Evolutionary conservation across 139 green algal species (phyloP).

Genomic region (Micractinium conductrix): DNA sequence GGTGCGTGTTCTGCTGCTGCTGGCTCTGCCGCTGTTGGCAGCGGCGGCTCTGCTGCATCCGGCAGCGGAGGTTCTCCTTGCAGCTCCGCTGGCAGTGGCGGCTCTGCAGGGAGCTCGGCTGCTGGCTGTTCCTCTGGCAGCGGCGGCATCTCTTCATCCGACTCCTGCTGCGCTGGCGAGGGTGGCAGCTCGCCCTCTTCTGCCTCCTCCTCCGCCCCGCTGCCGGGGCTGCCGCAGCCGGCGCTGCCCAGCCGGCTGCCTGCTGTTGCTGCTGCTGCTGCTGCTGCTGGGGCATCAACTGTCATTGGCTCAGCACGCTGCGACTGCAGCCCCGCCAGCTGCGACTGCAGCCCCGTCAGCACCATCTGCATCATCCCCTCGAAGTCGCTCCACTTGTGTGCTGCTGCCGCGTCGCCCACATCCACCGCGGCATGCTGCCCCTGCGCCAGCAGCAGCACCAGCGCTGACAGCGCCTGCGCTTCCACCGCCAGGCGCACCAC

Average conservation of each 20-base stretch:
- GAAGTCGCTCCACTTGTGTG: slow-evolving; percentile 44
- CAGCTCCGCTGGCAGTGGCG: not conserved
- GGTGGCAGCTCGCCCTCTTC: not conserved
- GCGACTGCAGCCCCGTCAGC: not conserved
- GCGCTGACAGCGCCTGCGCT: slow-evolving; percentile 10
- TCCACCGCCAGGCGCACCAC: slow-evolving; percentile 30
- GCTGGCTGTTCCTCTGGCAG: not conserved
- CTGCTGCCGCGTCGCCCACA: not conserved
- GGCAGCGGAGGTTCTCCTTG: not conserved
- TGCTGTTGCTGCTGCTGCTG: not conserved
- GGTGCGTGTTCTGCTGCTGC: not conserved
- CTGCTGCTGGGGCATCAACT: not conserved
- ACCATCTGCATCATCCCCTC: slow-evolving; percentile 33
- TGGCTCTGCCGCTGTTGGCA: not conserved
- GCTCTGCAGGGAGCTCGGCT: not conserved
- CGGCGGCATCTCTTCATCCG: too few relatives aligned
- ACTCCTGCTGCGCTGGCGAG: not conserved
- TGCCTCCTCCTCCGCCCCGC: not conserved
- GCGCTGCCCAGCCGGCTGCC: not conserved
- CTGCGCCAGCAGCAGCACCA: slow-evolving; percentile 29
- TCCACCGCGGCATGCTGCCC: slow-evolving; percentile 45
- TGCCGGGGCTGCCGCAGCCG: not conserved
- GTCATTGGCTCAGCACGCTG: not conserved
- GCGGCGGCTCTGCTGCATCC: not conserved
- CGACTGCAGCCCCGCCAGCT: slow-evolving; percentile 26